A percentile compares a stretch with the other conserved stretches of the same genome.
Evolutionary conservation across 2,329 filamentous ascomycete genomes (phyloP).

Genomic region (Cladophialophora immunda): DNA sequence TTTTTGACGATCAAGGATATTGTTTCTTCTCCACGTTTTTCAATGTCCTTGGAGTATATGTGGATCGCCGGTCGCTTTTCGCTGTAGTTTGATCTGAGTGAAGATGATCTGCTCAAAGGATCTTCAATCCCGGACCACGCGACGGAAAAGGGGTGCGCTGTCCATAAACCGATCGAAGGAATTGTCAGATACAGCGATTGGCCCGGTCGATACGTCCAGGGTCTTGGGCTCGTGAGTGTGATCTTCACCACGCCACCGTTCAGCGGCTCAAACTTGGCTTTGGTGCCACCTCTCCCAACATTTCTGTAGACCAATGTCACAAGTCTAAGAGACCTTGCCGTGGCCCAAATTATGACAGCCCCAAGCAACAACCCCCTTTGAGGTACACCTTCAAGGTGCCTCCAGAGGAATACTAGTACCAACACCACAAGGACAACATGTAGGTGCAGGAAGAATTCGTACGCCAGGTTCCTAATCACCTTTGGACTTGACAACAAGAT

Average conservation of each 20-base stretch:
- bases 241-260: slow-evolving; percentile 75
- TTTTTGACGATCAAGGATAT: slow-evolving; percentile 88
- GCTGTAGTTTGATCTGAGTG: slow-evolving; percentile 28
- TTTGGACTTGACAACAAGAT: slow-evolving; percentile 77
- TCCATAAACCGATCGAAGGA: slow-evolving; percentile 71
- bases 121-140: slow-evolving; percentile 73
- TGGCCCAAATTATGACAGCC: slow-evolving; percentile 78
- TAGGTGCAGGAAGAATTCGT: slow-evolving; percentile 91
- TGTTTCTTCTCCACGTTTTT: slow-evolving; percentile 59
- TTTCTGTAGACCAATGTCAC: slow-evolving; percentile 72
- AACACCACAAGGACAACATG: slow-evolving; percentile 80
- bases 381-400: slow-evolving; percentile 76
- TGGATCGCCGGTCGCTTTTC: slow-evolving; percentile 45
- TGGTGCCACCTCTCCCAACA: slow-evolving; percentile 65
- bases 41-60: slow-evolving; percentile 61
- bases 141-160: slow-evolving; percentile 80
- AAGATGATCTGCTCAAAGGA: slow-evolving; percentile 42
- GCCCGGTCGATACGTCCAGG: slow-evolving; percentile 72
- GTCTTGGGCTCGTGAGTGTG: slow-evolving; percentile 73
- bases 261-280: slow-evolving; percentile 72
- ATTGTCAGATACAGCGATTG: slow-evolving; percentile 80
- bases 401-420: slow-evolving; percentile 75
- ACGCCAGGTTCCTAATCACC: slow-evolving; percentile 89
- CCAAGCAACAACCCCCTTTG: slow-evolving; percentile 79
- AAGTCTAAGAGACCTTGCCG: slow-evolving; percentile 73